Percentiles rank a stretch among this genome's conserved stretches.
These are phyloP conservation scores for Chrysoporthe puriensis DNA, from an alignment of 2,329 filamentous ascomycete species.

Conservation along the genomic window DNA sequence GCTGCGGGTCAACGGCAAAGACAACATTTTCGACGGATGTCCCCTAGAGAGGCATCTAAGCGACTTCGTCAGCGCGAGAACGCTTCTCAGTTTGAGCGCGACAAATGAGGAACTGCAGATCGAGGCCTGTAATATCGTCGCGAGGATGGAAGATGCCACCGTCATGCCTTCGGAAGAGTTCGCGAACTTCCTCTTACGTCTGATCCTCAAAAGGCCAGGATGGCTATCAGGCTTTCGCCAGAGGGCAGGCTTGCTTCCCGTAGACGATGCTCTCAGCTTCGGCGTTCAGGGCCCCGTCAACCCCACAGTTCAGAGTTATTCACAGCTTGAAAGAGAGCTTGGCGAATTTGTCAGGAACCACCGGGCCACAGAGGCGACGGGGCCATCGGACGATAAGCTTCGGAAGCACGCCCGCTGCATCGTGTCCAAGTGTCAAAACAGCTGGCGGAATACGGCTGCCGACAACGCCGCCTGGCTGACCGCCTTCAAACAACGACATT, in stretches of 20 bases:
- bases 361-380: constrained; percentile 45
- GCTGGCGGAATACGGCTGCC: constrained; percentile 66
- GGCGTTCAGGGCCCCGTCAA: constrained; percentile 60
- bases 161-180: constrained; percentile 53
- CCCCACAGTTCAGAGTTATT: constrained; percentile 63
- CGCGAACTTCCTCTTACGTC: constrained; percentile 60
- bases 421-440: constrained; percentile 65
- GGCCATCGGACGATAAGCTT: constrained; percentile 57
- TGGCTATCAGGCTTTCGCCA: constrained; percentile 62
- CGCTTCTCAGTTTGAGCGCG: constrained; percentile 59
- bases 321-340: constrained; percentile 59
- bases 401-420: constrained; percentile 62
- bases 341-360: constrained; percentile 55
- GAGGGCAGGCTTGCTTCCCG: constrained; percentile 60
- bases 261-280: constrained; percentile 51
- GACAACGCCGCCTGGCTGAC: constrained; percentile 59
- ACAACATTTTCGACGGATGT: constrained; percentile 60
- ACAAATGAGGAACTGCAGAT: constrained; percentile 64
- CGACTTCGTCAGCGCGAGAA: constrained; percentile 55
- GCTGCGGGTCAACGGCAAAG: constrained; percentile 61
- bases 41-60: constrained; percentile 59
- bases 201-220: constrained; percentile 51
- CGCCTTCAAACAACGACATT: constrained; percentile 55
- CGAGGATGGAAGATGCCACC: constrained; percentile 58
- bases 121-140: constrained; percentile 62